These are phyloP conservation scores for Solanum bulbocastanum DNA, from an alignment of 257 asterid genomes.

Conservation along the genomic window DNA sequence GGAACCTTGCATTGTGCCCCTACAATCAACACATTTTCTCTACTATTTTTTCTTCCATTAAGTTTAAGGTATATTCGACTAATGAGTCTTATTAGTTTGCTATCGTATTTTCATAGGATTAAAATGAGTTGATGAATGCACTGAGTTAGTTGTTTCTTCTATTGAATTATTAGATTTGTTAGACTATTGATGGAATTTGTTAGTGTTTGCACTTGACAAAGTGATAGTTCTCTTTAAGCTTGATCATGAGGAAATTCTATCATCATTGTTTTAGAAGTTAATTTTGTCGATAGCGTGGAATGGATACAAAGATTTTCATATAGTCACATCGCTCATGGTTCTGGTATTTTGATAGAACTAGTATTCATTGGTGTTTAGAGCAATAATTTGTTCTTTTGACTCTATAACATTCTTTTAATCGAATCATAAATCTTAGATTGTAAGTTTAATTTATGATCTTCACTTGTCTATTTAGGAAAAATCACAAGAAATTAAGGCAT, in stretches of 20 bases:
- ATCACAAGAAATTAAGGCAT: not conserved
- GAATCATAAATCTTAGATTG: not conserved
- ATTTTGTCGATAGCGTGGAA: not conserved
- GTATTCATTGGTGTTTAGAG: not conserved
- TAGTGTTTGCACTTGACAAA: not conserved
- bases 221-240: not conserved
- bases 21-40: slow-evolving; percentile 87
- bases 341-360: not conserved
- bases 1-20: slow-evolving; percentile 95
- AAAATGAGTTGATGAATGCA: not conserved
- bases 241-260: not conserved
- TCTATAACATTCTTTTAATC: not conserved
- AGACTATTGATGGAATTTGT: not conserved
- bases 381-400: not conserved
- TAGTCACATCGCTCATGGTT: not conserved
- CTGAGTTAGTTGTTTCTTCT: not conserved
- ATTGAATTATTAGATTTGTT: not conserved
- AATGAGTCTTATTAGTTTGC: not conserved
- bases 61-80: not conserved
- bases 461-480: not conserved
- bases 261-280: not conserved
- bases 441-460: not conserved
- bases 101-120: not conserved
- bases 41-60: slow-evolving; percentile 77
- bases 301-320: not conserved